These are phyloP conservation scores for Populus tomentosa DNA, from an alignment of 441 rosid species.

Conservation along the genomic window DNA sequence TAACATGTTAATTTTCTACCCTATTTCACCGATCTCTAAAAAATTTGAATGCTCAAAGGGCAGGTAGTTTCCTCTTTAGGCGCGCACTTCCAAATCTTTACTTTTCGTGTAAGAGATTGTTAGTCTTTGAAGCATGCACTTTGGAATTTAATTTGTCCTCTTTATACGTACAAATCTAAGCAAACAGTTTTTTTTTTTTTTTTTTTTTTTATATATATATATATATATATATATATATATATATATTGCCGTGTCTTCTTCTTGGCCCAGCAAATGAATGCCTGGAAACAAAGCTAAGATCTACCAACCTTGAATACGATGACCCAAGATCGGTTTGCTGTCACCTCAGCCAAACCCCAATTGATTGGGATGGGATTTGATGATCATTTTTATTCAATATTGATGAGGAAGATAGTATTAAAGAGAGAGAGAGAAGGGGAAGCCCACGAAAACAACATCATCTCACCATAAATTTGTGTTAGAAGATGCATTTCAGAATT, in stretches of 20 bases:
- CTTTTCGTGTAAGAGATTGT: background rate
- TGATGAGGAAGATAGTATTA: background rate
- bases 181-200: too few relatives aligned
- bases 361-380: background rate
- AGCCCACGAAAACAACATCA: slow-evolving; percentile 12
- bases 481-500: background rate
- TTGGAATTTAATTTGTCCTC: background rate
- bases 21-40: background rate
- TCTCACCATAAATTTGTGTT: slow-evolving; percentile 7
- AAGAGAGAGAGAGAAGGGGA: background rate
- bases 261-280: background rate
- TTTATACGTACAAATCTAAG: background rate
- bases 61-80: background rate
- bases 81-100: background rate
- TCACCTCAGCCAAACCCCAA: background rate
- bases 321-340: background rate
- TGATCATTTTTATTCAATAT: background rate
- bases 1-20: background rate
- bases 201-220: too few relatives aligned
- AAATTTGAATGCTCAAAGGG: background rate
- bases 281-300: slow-evolving; percentile 4
- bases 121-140: background rate
- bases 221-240: background rate
- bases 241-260: too few relatives aligned
- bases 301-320: slow-evolving; percentile 6